Evolutionary conservation across 1,139 yeast genomes (phyloP), one percentile per base, ranked within the genome.

Genomic region (Pichia sp.): DNA sequence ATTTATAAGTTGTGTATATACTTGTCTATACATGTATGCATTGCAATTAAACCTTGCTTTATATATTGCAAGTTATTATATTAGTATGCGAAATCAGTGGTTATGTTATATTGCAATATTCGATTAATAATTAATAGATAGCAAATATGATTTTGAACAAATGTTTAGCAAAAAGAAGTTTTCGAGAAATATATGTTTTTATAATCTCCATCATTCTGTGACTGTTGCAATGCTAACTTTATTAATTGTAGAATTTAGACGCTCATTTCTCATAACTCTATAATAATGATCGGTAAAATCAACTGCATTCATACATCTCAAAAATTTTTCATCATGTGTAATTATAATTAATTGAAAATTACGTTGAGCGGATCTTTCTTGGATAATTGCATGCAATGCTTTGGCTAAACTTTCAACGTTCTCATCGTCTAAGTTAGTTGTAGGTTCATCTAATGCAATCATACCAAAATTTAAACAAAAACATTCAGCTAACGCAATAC

Each of bases 391-490:
- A 51, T 82, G 78, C 53, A 94, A 69, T 1, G 96, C 83, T 53
- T 74, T 76, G 0, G 97, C 98, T 49, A 94, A 73, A 26, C 96
- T 80, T 56, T 85, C 95, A 42, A 90, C 80, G 60, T 94, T 94
- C 47, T 86, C 96, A 47, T 77, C 79, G 65, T 94, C 99, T 51
- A 94, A 71, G 57, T 94, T 94, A 0, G 98, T 94, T 0, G 99
- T 94, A 6, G 99, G 99, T 65, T 94, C 99, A 65, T 94, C 99
- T 37, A 94, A 70, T 0, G 97, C 96, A 56, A 94, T 87, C 61
- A 92, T 83, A 42, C 98, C 98, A 68, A 97, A 92, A 60, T 85
- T 87, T 1, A 81, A 75, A 8, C 98, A 98, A 68, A 94, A 92
- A 59, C 97, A 87, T 63, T 94, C 98, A 0, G 97, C 95, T 41